Base-by-base conservation (phyloP, 768 basidiomycete genomes). In the Infundibulicybe gibba region DNA sequence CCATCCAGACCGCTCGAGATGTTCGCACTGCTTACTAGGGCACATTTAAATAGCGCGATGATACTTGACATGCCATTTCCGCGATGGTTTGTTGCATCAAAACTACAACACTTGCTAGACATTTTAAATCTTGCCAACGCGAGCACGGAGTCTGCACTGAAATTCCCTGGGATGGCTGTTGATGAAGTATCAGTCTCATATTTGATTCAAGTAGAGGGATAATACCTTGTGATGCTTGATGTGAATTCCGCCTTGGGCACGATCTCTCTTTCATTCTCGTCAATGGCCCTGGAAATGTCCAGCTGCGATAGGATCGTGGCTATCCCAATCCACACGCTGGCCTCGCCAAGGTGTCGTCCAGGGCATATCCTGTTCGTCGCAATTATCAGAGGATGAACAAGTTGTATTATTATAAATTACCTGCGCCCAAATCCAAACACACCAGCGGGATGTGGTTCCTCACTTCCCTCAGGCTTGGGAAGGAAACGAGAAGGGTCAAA, bases 381-480 rank as follows among this genome's bases (percentile, higher is more conserved):
- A 25, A 25, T 25, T 8, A 3, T 3, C 8, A 8, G 8, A 25
- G 25, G 25, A 25, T n/a, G n/a, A n/a, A n/a, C n/a, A 25, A 25
- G 25, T 3, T 25, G n/a, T n/a, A n/a, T n/a, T n/a, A n/a, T 25
- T 25, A 25, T 25, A 25, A 25, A 25, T 25, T 25, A 66, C 61
- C 65, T 54, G 33, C 67, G 51, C 10, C 71, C 69, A 44, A 64
- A 71, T 2, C 68, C 71, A 47, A 67, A 72, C 1, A 59, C 59
- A 21, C 53, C 49, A 30, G 52, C 48, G 12, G 52, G 48, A 15
- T 33, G 39, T 1, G 54, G 59, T 41, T 62, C 59, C 4, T 51
- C 54, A 14, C 38, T 41, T 2, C 57, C 59, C 4, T 32, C 45
- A 16, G 54, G 51, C 40, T 52, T 56, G 2, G 59, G 54, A 5